Percentiles rank a stretch among this genome's conserved stretches.
Conservation (phyloP, 1,139 yeast genomes). For the Saccharomyces hybrid region DNA sequence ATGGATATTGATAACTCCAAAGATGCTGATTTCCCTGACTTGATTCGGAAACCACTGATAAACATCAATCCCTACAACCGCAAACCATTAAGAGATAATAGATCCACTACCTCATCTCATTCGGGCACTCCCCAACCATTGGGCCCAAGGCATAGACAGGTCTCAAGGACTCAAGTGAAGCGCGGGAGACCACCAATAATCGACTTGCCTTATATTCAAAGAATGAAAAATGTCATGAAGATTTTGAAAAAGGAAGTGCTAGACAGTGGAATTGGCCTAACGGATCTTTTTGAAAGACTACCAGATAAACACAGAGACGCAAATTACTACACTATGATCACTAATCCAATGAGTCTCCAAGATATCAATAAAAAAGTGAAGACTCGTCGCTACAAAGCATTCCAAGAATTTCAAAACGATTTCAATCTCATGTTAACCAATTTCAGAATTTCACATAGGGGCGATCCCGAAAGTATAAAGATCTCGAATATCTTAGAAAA, state of each 20-base stretch:
- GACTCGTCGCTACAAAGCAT: constrained; percentile 70
- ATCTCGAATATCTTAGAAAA: constrained; percentile 58
- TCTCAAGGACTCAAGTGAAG: constrained; percentile 33
- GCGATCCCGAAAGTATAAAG: constrained; percentile 45
- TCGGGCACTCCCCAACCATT: constrained; percentile 23
- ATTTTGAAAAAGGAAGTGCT: constrained; percentile 65
- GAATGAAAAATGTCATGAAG: constrained; percentile 80
- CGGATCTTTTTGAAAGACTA: constrained; percentile 66
- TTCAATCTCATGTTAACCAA: constrained; percentile 68
- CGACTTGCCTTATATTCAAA: constrained; percentile 86
- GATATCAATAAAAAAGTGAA: constrained; percentile 78
- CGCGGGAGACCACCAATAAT: constrained; percentile 95
- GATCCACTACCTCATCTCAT: constrained; percentile 7
- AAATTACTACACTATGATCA: constrained; percentile 57
- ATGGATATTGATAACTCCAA: constrained; percentile 27
- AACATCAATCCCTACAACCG: not conserved
- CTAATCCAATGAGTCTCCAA: constrained; percentile 72
- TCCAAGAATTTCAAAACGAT: constrained; percentile 70
- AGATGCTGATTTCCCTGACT: not conserved
- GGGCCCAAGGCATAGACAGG: constrained; percentile 18
- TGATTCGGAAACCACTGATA: not conserved
- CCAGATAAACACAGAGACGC: constrained; percentile 66
- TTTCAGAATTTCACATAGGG: constrained; percentile 60
- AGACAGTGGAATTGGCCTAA: constrained; percentile 42
- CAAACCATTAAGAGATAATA: not conserved